Percentiles rank a stretch among this genome's conserved stretches.
These are phyloP conservation scores for Candida nemodendra DNA, from an alignment of 805 yeast genomes.

Conservation along the genomic window DNA sequence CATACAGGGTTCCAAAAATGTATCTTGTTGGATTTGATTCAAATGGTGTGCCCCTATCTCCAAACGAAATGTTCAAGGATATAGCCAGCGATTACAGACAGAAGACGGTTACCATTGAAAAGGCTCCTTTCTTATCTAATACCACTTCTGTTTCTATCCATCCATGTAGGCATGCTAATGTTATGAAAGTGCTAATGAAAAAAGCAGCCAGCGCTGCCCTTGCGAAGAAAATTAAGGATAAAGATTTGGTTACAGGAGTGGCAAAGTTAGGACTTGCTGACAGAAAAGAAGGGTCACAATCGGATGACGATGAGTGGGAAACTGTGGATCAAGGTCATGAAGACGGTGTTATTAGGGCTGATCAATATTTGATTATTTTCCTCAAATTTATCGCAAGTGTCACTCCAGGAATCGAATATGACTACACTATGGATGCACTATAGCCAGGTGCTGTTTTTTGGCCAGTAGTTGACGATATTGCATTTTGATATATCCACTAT, in stretches of 20 bases:
- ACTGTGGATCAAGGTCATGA: constrained; percentile 38
- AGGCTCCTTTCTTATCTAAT: constrained; percentile 77
- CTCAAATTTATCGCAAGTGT: constrained; percentile 94
- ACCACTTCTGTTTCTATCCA: constrained; percentile 86
- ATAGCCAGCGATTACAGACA: constrained; percentile 88
- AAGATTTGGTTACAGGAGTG: constrained; percentile 40
- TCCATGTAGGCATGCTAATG: constrained; percentile 94
- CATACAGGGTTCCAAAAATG: constrained; percentile 94
- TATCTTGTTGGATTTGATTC: constrained; percentile 84
- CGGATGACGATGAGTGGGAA: constrained; percentile 51
- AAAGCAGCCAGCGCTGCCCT: constrained; percentile 55
- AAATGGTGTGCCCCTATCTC: constrained; percentile 82
- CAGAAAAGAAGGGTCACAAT: constrained; percentile 21
- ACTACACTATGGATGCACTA: constrained; percentile 96
- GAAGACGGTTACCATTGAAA: constrained; percentile 95
- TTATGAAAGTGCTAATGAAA: constrained; percentile 84
- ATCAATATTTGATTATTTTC: constrained; percentile 86
- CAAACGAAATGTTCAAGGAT: constrained; percentile 92
- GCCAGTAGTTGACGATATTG: too few relatives aligned
- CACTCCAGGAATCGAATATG: constrained; percentile 96
- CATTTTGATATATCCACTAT: background rate
- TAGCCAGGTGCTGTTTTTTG: constrained; percentile 31
- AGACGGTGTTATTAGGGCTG: constrained; percentile 63
- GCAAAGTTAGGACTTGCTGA: constrained; percentile 48
- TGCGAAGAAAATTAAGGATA: constrained; percentile 32